Evolutionary conservation across 805 yeast genomes (phyloP), one percentile per base, ranked within the genome.

Genomic region (Saccharomyces eubayanus): DNA sequence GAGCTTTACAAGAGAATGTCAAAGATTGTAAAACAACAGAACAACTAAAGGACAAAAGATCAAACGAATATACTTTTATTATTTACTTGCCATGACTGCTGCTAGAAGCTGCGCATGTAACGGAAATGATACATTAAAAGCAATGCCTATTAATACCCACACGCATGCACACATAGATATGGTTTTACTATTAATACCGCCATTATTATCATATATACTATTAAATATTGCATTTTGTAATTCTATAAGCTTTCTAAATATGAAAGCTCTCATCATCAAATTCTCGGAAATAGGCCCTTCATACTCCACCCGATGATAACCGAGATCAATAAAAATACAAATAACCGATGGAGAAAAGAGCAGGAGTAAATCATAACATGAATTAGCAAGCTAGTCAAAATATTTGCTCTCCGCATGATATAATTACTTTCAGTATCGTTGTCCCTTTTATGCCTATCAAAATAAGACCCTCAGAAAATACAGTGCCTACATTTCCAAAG

Each of bases 1-100:
- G 68, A 63, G 51, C 55, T 67, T 51, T 67, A 66, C 51, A 60
- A 55, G 16, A 59, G 67, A 29, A 47, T 66, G 5, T 60, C 66
- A 2, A 49, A 50, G 3, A 40, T 53, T 0, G 52, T 51, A 51
- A 55, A 53, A 47, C 51, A 48, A 20, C 40, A 20, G 31, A 43
- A 29, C 46, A 11, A 16, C 9, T 16, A n/a, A 48, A 6, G 6
- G 28, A 20, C 28, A 8, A 27, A 14, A 48, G 9, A 6, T 14
- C n/a, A 31, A 14, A 16, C 24, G 16, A 21, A 14, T 20, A 10
- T 20, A n/a, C 24, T 3, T 24, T 24, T 2, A 5, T 14, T 9
- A 31, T 16, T 36, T 10, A 16, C 24, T 36, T 16, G 16, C 5
- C 24, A 31, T 21, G 11, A 20, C 12, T 12, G 16, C 47, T 14